Evolutionary conservation across 2,329 filamentous ascomycete species (phyloP), one percentile per base, ranked within the genome.

Genomic region (Epicoccum nigrum): DNA sequence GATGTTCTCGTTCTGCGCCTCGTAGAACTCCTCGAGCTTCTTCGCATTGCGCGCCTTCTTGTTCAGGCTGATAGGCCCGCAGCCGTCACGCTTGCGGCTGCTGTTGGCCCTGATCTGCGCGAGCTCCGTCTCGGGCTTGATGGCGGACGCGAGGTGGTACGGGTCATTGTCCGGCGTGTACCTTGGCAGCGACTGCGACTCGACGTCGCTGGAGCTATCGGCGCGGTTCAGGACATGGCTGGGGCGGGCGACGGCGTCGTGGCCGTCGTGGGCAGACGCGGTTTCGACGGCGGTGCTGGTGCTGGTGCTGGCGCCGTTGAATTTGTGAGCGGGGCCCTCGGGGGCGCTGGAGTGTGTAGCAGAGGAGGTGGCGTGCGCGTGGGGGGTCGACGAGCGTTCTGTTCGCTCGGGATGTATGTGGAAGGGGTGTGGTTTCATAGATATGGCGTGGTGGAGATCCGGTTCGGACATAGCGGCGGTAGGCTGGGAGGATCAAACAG

Each of bases 1-100:
- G 60, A 99, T 99, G 64, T 90, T 92, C 71, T 92, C 90, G 71
- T 99, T 99, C 71, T 99, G 93, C 23, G 82, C 81, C 70, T 90
- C 84, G 79, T 97, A 97, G 77, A 97, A 97, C 42, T 85, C 83
- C 65, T 89, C 83, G 13, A 97, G 72, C 65, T 83, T 86, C 59
- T 77, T 80, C 12, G 81, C 73, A 59, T 74, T 66, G 58, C 72
- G 55, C n/a, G 70, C 72, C 25, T 70, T 74, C 51, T 74, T 75
- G 57, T 73, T 74, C 34, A 75, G 71, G 39, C 69, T 70, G 12
- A 80, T 65, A 9, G 79, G 75, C 2, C 74, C 73, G 67, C 66
- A 79, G 54, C 77, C 80, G 65, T 82, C 81, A 42, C 90, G 86
- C 76, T 92, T 93, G 56, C 87, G 85, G 7, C 88, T 89, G 2